Evolutionary conservation across 352 stramenopile genomes (phyloP), one percentile per base, ranked within the genome.

Genomic region (Pythium phragmitis): DNA sequence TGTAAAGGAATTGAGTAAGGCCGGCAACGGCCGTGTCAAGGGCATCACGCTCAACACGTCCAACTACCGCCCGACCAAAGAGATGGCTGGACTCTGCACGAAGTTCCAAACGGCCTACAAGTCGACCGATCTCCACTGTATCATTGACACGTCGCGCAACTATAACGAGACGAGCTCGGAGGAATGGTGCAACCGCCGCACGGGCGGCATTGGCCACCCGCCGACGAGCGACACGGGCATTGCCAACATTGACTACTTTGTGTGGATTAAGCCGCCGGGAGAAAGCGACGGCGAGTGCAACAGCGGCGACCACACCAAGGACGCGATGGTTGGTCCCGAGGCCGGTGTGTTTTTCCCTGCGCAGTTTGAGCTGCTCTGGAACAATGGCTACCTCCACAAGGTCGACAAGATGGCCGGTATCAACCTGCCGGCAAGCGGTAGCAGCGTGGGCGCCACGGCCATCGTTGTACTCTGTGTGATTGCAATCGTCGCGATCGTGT

Each of bases 141-240:
- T 89, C 41, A 65, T 88, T 11, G 83, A 92, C 61, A 89, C 83
- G 0, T 88, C 79, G 0, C 76, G 83, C 11, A 89, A 91, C 43
- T 79, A 78, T 61, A 80, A 78, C 36, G 70, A 67, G 2, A 81
- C 75, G 83, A 87, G 48, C 72, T 84, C 52, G 72, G 74, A 74
- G 12, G 83, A 92, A 45, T 92, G 83, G 83, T 92, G 83, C 69
- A 89, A 90, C 54, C 72, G 79, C 34, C 83, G 84, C 59, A 73
- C 48, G 7, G 81, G 74, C 26, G 83, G 77, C n/a, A 79, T 92
- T 26, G 81, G 83, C 43, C 60, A 75, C 13, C 60, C 77, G 9
- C 83, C 83, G 6, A 87, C 79, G 13, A 68, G 60, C 59, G 47
- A 82, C 56, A 89, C 80, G 2, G 78, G 78, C 11, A 66, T 85